A percentile compares a stretch with the other conserved stretches of the same genome.
These are phyloP conservation scores for Talaromyces thailandensis DNA, from an alignment of 495 filamentous ascomycete species.

Conservation along the genomic window DNA sequence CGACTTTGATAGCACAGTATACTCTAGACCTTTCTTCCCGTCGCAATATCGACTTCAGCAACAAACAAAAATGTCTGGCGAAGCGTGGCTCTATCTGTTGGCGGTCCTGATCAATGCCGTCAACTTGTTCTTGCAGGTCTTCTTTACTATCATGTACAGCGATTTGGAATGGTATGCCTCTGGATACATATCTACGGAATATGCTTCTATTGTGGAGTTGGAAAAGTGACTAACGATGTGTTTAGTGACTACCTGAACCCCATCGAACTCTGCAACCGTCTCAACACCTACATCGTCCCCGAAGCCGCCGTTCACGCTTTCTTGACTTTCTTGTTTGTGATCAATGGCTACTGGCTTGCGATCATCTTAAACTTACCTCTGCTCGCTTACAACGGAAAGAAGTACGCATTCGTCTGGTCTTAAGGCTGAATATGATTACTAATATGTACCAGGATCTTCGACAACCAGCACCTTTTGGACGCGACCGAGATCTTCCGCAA, in stretches of 20 bases:
- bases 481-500: conserved; percentile 99
- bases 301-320: conserved; percentile 96
- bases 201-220: not conserved
- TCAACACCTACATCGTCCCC: conserved; percentile 99
- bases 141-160: conserved; percentile 99
- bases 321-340: conserved; percentile 87
- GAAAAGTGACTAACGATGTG: not conserved
- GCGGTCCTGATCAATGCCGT: conserved; percentile 99
- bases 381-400: conserved; percentile 91
- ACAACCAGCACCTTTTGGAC: conserved; percentile 93
- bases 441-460: conserved; percentile 61
- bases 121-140: conserved; percentile 99
- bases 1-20: not conserved
- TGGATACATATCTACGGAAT: no score
- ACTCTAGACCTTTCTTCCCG: not conserved
- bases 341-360: conserved; percentile 98
- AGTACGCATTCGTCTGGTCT: conserved; percentile 47
- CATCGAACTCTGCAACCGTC: conserved; percentile 99
- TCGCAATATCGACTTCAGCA: not conserved
- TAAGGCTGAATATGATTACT: conserved; percentile 16
- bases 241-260: conserved; percentile 99
- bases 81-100: conserved; percentile 98
- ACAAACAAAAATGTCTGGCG: conserved; percentile 77
- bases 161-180: conserved; percentile 86
- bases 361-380: conserved; percentile 88